Conservation (phyloP, 495 filamentous ascomycete genomes). For the Aspergillus homomorphus region DNA sequence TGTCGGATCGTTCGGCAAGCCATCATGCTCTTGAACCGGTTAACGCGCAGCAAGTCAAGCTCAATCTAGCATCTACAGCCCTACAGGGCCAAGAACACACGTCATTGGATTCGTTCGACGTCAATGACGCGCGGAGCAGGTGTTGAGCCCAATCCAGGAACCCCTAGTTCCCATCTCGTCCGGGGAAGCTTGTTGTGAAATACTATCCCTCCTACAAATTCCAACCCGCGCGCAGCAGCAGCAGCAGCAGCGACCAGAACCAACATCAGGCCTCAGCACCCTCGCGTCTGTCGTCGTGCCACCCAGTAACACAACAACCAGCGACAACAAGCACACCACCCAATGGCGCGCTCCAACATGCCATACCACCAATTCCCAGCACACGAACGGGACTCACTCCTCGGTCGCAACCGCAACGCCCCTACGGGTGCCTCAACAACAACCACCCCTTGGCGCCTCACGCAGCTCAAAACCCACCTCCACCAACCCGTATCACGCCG, state of each 20-base stretch:
- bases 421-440: constrained; percentile 14
- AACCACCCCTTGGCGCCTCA: constrained; percentile 31
- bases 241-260: background rate
- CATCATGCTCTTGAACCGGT: background rate
- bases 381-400: constrained; percentile 13
- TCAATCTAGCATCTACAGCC: background rate
- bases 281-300: no score
- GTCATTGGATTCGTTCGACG: background rate
- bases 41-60: background rate
- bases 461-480: constrained; percentile 43
- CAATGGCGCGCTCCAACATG: background rate
- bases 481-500: constrained; percentile 11
- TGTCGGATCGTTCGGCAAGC: background rate
- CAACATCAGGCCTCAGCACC: background rate
- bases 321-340: background rate
- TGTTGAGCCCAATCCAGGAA: background rate
- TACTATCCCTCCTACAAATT: no score
- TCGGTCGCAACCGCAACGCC: background rate
- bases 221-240: no score
- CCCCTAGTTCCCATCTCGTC: background rate
- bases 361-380: constrained; percentile 4
- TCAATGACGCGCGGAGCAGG: background rate
- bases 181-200: no score
- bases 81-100: background rate
- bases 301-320: background rate